Percentiles rank a stretch among this genome's conserved stretches.
Conservation (phyloP, 768 basidiomycete species). For the Russula emetica region DNA sequence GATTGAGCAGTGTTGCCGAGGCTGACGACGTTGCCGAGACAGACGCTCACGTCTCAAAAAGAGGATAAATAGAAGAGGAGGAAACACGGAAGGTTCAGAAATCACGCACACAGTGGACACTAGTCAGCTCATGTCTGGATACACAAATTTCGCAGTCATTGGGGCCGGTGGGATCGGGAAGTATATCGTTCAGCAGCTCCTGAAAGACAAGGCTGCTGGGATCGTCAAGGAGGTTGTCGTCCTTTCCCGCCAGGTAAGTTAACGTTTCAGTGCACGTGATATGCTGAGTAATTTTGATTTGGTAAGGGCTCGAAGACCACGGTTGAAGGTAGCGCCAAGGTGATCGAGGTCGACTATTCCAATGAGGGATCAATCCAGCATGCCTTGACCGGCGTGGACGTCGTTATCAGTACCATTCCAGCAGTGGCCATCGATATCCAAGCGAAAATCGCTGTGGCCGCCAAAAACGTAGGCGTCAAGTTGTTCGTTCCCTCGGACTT, state of each 20-base stretch:
- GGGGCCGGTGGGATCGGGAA: constrained; percentile 25
- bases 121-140: constrained; percentile 17
- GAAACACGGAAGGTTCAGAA: neutral
- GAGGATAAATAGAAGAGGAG: neutral
- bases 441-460: neutral
- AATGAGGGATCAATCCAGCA: neutral
- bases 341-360: neutral
- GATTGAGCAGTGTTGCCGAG: no score
- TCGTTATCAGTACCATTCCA: neutral
- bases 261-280: neutral
- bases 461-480: neutral
- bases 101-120: neutral
- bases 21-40: no score
- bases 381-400: neutral
- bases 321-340: neutral
- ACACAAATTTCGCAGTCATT: constrained; percentile 25
- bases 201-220: constrained; percentile 17
- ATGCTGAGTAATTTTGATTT: neutral
- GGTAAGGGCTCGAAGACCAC: constrained; percentile 31
- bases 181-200: constrained; percentile 20
- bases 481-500: neutral
- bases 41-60: neutral
- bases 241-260: constrained; percentile 21
- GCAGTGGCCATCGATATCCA: neutral
- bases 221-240: constrained; percentile 21